These are phyloP conservation scores for Ceriops decandra DNA, from an alignment of 345 rosid species.

Conservation along the genomic window DNA sequence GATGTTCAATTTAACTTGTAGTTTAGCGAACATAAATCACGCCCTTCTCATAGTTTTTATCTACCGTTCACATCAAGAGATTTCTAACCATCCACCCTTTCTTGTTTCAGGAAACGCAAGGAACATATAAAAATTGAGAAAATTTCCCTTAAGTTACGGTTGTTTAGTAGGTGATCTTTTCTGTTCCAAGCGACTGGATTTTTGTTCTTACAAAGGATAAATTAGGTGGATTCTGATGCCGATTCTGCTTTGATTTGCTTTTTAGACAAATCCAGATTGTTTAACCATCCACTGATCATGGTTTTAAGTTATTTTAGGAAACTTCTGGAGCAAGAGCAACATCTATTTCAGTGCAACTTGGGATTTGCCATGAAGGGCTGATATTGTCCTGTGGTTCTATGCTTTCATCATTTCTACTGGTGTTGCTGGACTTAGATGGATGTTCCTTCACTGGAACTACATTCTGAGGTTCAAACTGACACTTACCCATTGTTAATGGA, in stretches of 20 bases:
- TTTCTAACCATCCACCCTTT: too few relatives aligned
- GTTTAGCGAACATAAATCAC: background rate
- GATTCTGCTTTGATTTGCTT: slow-evolving; percentile 16
- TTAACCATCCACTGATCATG: slow-evolving; percentile 17
- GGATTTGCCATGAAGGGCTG: slow-evolving; percentile 9
- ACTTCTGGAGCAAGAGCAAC: slow-evolving; percentile 9
- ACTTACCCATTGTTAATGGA: slow-evolving; percentile 70
- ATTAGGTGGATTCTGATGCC: slow-evolving; percentile 4
- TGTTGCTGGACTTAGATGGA: slow-evolving; percentile 65
- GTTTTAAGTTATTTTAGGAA: slow-evolving; percentile 15
- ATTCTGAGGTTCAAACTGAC: slow-evolving; percentile 38
- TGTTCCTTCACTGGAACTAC: slow-evolving; percentile 55
- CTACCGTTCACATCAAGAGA: background rate
- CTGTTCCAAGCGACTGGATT: background rate
- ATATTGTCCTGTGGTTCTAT: slow-evolving; percentile 37
- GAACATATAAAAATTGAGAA: background rate
- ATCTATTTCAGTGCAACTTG: background rate
- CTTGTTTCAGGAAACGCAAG: background rate
- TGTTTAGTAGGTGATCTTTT: slow-evolving; percentile 2
- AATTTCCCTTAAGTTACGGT: background rate
- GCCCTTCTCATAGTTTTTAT: background rate
- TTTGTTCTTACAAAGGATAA: background rate
- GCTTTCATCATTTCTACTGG: slow-evolving; percentile 30
- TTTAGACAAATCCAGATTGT: slow-evolving; percentile 18
- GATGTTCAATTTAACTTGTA: background rate